Evolutionary conservation across 75 land plant species (phyloP), one percentile per base, ranked within the genome.

Genomic region (Isoetes taiwanensis): DNA sequence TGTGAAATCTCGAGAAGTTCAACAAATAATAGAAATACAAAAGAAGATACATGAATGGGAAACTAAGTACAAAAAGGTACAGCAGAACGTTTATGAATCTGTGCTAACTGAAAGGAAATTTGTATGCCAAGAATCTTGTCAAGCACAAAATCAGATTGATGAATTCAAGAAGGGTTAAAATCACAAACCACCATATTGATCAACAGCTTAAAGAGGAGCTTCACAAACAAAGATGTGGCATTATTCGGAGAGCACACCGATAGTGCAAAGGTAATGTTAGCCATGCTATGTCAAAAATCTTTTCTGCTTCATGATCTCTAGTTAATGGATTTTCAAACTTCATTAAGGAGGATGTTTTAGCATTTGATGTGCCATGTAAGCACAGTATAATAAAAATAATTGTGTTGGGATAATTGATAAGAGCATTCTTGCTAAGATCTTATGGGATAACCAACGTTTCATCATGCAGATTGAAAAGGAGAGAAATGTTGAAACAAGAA

Each of bases 91-190:
- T 1, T 68, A 68, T 39, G 71, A 68, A 59, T 11, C 64, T 10
- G 71, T 61, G 2, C 54, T 64, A 6, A 68, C 43, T 37, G 71
- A 68, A 41, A 64, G 71, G 37, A 68, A 61, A 30, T 57, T 61
- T 10, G 25, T 52, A 30, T 61, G 71, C 31, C 61, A 61, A 30
- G 62, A 55, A 4, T 29, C 62, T 1, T 23, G 61, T n/a, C 50
- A 54, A 26, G 64, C 71, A 20, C 71, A 68, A 68, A 56, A 68
- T 40, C 61, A 68, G 38, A 68, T 68, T 62, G 65, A 68, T 39
- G 71, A 68, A 32, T 30, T 68, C 37, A 68, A 55, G 34, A 31
- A 61, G 63, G 32, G 35, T 68, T 31, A 68, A 68, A 55, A 53
- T 68, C 0, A 68, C 62, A 64, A 61, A 54, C 38, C 71, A 68